Conservation (phyloP, 345 rosid genomes). For the Gossypium bickii region DNA sequence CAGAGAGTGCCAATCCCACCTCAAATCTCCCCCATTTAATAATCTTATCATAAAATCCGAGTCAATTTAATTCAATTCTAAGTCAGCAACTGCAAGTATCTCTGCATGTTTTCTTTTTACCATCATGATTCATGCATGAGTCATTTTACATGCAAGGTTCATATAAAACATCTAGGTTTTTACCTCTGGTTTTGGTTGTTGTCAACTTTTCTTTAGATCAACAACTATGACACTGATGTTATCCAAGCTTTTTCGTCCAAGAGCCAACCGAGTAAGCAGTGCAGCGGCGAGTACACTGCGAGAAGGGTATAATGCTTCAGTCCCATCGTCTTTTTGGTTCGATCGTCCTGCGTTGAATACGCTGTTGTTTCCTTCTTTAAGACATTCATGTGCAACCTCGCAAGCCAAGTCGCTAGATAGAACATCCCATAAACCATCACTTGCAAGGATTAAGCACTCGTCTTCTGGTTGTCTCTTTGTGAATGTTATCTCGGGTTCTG, state of each 20-base stretch:
- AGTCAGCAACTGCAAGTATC: not conserved
- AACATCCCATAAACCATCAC: conserved; percentile 86
- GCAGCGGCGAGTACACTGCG: conserved; percentile 59
- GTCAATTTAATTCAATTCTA: not conserved
- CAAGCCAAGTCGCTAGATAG: conserved; percentile 62
- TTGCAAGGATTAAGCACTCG: conserved; percentile 67
- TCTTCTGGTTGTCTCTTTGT: conserved; percentile 49
- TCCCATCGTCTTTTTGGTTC: conserved; percentile 23
- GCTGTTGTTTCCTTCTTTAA: conserved; percentile 25
- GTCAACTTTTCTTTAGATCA: conserved; percentile 45
- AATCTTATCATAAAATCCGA: not conserved
- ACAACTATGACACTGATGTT: conserved; percentile 77
- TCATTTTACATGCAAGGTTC: conserved; percentile 17
- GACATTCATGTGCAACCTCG: conserved; percentile 52
- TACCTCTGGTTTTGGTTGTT: not conserved
- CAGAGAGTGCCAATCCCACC: not conserved
- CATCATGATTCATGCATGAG: not conserved
- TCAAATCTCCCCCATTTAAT: not conserved
- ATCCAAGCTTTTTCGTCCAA: conserved; percentile 62
- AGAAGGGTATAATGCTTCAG: conserved; percentile 34
- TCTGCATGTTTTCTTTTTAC: not conserved
- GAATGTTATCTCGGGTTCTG: conserved; percentile 61
- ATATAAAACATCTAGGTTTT: not conserved
- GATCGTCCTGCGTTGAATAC: conserved; percentile 18
- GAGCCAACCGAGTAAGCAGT: conserved; percentile 65